Conservation (phyloP, 2,329 filamentous ascomycete genomes). For the Periglandula ipomoeae region DNA sequence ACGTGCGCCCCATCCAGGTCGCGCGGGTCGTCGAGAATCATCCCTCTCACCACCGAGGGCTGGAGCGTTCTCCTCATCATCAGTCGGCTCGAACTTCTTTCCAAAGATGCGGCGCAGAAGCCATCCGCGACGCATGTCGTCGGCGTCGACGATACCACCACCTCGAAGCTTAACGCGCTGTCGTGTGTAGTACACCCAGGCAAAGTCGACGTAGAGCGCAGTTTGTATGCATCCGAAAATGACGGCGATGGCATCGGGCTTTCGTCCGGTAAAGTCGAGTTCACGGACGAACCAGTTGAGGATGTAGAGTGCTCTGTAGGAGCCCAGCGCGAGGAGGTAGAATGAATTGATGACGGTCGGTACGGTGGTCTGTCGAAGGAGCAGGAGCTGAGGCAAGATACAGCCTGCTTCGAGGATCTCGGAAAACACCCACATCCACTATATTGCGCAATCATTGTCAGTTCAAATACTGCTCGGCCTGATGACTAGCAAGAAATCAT, state of each 20-base stretch:
- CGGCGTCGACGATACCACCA: slow-evolving; percentile 81
- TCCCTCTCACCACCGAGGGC: slow-evolving; percentile 31
- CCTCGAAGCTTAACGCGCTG: slow-evolving; percentile 86
- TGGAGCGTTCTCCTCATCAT: slow-evolving; percentile 52
- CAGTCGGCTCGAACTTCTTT: slow-evolving; percentile 40
- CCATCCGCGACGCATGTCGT: slow-evolving; percentile 81
- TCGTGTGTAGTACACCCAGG: slow-evolving; percentile 91
- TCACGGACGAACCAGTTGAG: slow-evolving; percentile 79
- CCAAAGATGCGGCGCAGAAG: slow-evolving; percentile 72
- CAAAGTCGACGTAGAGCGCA: slow-evolving; percentile 84
- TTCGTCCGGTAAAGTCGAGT: slow-evolving; percentile 46
- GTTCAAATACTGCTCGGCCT: too few relatives aligned
- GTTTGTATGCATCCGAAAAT: slow-evolving; percentile 88
- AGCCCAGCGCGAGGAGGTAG: slow-evolving; percentile 80
- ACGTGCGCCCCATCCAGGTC: slow-evolving; percentile 53
- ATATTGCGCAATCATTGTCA: slow-evolving; percentile 7
- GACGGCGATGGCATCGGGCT: slow-evolving; percentile 63
- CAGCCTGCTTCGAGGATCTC: slow-evolving; percentile 87
- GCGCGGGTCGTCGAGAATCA: slow-evolving; percentile 18
- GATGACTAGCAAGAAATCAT: too few relatives aligned
- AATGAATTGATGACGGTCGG: slow-evolving; percentile 96
- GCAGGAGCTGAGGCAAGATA: slow-evolving; percentile 81
- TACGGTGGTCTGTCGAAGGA: slow-evolving; percentile 88
- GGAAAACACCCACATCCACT: slow-evolving; percentile 83
- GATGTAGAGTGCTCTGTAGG: slow-evolving; percentile 82